Evolutionary conservation across 108 stramenopile genomes (phyloP).

Genomic region (Nitzschia inconspicua): DNA sequence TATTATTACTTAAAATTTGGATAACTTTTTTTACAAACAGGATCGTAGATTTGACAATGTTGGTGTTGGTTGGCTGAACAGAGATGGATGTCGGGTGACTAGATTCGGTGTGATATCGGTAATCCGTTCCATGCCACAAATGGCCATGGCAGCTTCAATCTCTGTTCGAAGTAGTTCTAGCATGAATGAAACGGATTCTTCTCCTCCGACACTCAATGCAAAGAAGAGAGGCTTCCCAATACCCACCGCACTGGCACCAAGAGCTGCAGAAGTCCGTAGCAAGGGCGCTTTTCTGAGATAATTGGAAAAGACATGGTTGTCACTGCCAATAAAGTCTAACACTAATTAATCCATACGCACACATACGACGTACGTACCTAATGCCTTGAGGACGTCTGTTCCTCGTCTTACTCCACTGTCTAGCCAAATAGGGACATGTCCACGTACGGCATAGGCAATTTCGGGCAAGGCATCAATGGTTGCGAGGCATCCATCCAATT

Average conservation of each 20-base stretch:
- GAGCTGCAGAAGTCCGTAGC: constrained; percentile 25
- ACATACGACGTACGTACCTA: constrained; percentile 9
- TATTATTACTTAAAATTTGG: no score
- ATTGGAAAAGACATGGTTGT: constrained; percentile 13
- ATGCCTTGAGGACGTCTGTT: constrained; percentile 83
- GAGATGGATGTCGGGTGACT: constrained; percentile 32
- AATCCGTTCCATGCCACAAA: constrained; percentile 54
- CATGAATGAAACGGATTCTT: constrained; percentile 53
- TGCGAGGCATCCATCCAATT: constrained; percentile 81
- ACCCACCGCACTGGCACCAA: constrained; percentile 91
- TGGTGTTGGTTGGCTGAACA: neutral
- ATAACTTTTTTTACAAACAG: no score
- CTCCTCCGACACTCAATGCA: constrained; percentile 79
- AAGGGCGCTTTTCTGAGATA: constrained; percentile 52
- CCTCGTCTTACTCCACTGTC: constrained; percentile 91
- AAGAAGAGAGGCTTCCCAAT: constrained; percentile 92
- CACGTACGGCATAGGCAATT: constrained; percentile 67
- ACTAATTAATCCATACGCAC: neutral
- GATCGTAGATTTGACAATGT: no score
- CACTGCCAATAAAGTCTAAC: neutral
- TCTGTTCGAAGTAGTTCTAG: constrained; percentile 65
- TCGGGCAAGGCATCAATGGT: constrained; percentile 88
- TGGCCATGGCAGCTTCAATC: constrained; percentile 76
- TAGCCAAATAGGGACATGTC: constrained; percentile 74
- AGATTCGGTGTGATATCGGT: constrained; percentile 36